Conservation (phyloP, 352 stramenopile species). For the Globisporangium recalcitrans region DNA sequence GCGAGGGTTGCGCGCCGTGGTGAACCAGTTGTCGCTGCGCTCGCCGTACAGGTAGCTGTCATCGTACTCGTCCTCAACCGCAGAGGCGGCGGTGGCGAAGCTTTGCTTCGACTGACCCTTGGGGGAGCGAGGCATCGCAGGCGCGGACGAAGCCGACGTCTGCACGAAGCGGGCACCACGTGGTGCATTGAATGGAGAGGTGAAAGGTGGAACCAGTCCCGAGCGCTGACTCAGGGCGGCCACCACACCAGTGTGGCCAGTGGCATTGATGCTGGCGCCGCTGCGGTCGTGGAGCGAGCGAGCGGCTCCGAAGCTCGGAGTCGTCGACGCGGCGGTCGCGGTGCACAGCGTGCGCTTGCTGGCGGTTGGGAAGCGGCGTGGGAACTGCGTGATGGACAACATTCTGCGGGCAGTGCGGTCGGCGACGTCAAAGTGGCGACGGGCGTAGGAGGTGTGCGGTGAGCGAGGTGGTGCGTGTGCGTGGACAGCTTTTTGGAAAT, state of each 20-base stretch:
- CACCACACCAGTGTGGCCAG: conserved; percentile 9
- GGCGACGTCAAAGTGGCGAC: conserved; percentile 4
- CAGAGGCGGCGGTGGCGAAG: conserved; percentile 18
- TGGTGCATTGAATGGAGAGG: conserved; percentile 2
- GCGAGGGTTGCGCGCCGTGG: conserved; percentile 50
- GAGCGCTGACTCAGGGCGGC: conserved; percentile 11
- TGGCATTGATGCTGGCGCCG: neutral
- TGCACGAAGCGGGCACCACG: conserved; percentile 14
- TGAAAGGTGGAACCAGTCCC: neutral
- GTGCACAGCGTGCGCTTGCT: conserved; percentile 50
- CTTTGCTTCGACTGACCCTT: conserved; percentile 14
- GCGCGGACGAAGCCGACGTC: conserved; percentile 1
- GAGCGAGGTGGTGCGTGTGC: neutral
- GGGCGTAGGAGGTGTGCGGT: neutral
- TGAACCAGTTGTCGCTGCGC: conserved; percentile 70
- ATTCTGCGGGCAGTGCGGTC: conserved; percentile 22
- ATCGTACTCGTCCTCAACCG: conserved; percentile 35
- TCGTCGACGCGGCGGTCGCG: conserved; percentile 9
- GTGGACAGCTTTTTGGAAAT: conserved; percentile 11
- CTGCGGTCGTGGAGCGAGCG: conserved; percentile 13
- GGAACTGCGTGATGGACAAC: conserved; percentile 79
- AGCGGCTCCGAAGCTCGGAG: neutral
- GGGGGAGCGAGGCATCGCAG: conserved; percentile 9
- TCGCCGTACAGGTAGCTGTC: conserved; percentile 56
- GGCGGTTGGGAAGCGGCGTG: conserved; percentile 69